Base-by-base conservation (phyloP, 495 filamentous ascomycete species). In the Penicillium subrubescens region DNA sequence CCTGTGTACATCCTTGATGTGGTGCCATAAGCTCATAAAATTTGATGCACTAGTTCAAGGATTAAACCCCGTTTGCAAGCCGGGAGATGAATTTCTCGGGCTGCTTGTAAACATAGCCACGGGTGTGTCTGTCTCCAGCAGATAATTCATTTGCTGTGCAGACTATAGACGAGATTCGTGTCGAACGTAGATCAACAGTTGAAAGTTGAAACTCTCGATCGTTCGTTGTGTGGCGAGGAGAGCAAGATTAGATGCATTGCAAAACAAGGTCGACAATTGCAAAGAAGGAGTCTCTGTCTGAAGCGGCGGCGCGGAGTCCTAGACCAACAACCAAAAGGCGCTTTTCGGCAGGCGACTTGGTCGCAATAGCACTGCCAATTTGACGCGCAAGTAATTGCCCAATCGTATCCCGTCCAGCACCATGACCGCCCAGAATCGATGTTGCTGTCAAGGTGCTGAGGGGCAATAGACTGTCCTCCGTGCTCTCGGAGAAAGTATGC, bases 341-440 rank as follows among this genome's bases (percentile, higher is more conserved):
- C 67, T 83, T 87, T 75, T 99, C 95, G 21, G 90, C 81, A 5
- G 91, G 88, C 58, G 91, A 81, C 65, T 87, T 88, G 58, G 86
- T 86, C 35, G 86, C 78, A 62, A 99, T 85, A 14, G 88, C 86
- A 68, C 87, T 94, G 7, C 90, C 95, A 63, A 97, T 91, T 70
- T 97, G 93, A 56, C 90, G 90, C 41, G 92, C 92, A 72, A 92
- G 88, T 5, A 97, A 84, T 78, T 97, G 95, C 29, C 91, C 94
- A 19, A 94, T 70, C 0, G 90, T 91, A 66, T 97, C 92, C 41
- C 94, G 84, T 54, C 91, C 89, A 61, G 90, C 82, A 19, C 87
- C 87, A 33, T 91, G 89, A 14, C 89, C 93, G n/a, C 95, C 95
- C 5, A 99, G 82, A 3, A 99, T 75, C 0, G 95, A 96, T 50